phyloP scores from a whole-genome alignment of 2,329 filamentous ascomycete species.

The Curvularia hawaiiensis region DNA sequence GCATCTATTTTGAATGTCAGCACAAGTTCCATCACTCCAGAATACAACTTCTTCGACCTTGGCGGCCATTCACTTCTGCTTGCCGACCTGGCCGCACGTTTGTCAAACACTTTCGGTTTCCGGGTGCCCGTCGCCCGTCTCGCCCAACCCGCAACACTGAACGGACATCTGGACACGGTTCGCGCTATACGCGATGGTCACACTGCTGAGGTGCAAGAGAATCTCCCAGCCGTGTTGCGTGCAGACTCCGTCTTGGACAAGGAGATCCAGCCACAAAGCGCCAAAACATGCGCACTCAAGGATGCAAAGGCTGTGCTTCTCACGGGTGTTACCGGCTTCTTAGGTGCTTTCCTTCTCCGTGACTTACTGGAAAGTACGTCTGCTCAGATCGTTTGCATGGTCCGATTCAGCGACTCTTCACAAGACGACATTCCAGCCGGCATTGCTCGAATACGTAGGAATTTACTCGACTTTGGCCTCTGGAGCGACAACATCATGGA shows the following conservation, averaged over 20 bases:
- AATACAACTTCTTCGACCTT: slow-evolving; percentile 81
- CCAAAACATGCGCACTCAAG: slow-evolving; percentile 63
- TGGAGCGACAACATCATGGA: slow-evolving; percentile 81
- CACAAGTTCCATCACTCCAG: slow-evolving; percentile 64
- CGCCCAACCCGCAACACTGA: slow-evolving; percentile 72
- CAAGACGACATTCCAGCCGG: slow-evolving; percentile 68
- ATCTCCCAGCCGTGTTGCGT: slow-evolving; percentile 71
- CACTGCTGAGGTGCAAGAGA: slow-evolving; percentile 75
- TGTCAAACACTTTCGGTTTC: slow-evolving; percentile 74
- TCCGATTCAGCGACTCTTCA: slow-evolving; percentile 72
- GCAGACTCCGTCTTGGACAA: slow-evolving; percentile 70
- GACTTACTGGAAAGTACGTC: slow-evolving; percentile 70
- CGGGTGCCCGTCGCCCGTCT: slow-evolving; percentile 73
- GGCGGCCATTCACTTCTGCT: slow-evolving; percentile 79
- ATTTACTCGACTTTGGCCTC: slow-evolving; percentile 76
- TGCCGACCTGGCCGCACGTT: slow-evolving; percentile 74
- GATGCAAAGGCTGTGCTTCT: slow-evolving; percentile 72
- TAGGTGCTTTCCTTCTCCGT: slow-evolving; percentile 75
- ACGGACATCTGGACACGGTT: slow-evolving; percentile 75
- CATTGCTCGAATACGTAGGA: slow-evolving; percentile 74
- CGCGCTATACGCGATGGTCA: slow-evolving; percentile 72
- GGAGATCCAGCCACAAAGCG: slow-evolving; percentile 65
- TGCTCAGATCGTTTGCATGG: slow-evolving; percentile 73
- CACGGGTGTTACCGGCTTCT: slow-evolving; percentile 76
- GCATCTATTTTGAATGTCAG: slow-evolving; percentile 71